A percentile compares a stretch with the other conserved stretches of the same genome.
phyloP scores from a whole-genome alignment of 768 basidiomycete genomes.

The Naematelia aurantialba region DNA sequence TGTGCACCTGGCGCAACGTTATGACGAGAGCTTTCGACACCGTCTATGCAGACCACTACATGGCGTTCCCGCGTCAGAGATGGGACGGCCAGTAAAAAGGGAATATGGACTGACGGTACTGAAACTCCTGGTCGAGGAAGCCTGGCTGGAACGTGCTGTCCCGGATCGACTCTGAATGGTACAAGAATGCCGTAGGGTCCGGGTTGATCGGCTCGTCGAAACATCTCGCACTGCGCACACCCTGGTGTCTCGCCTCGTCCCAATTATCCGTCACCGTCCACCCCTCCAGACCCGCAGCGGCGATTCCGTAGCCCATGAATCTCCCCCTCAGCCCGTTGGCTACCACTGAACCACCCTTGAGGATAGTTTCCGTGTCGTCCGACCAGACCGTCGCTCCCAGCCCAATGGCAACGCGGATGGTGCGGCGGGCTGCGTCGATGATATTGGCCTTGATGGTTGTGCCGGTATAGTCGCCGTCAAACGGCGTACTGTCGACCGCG shows the following conservation, averaged over 20 bases:
- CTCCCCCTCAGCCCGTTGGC: slow-evolving; percentile 50
- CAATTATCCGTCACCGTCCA: slow-evolving; percentile 52
- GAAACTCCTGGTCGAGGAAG: slow-evolving; percentile 47
- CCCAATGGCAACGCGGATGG: slow-evolving; percentile 53
- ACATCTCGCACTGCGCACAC: slow-evolving; percentile 42
- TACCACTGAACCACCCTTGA: slow-evolving; percentile 49
- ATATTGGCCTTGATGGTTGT: slow-evolving; percentile 51
- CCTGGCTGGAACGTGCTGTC: slow-evolving; percentile 45
- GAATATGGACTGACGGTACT: slow-evolving; percentile 47
- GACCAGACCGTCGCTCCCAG: slow-evolving; percentile 52
- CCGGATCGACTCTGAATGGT: slow-evolving; percentile 25
- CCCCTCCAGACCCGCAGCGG: slow-evolving; percentile 48
- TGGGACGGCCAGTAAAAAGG: no score
- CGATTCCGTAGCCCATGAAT: slow-evolving; percentile 54
- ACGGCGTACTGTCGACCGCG: slow-evolving; percentile 52
- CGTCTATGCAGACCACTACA: slow-evolving; percentile 51
- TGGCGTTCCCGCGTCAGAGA: no score
- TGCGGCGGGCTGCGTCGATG: slow-evolving; percentile 46
- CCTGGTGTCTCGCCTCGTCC: slow-evolving; percentile 45
- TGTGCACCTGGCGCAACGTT: background rate
- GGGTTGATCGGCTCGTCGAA: slow-evolving; percentile 47
- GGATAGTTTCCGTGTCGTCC: slow-evolving; percentile 49
- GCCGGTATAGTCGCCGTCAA: slow-evolving; percentile 50
- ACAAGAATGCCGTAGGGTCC: slow-evolving; percentile 45
- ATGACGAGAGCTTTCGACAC: slow-evolving; percentile 17